Base-by-base conservation (phyloP, 805 yeast genomes). In the Teunomyces tritomae region DNA sequence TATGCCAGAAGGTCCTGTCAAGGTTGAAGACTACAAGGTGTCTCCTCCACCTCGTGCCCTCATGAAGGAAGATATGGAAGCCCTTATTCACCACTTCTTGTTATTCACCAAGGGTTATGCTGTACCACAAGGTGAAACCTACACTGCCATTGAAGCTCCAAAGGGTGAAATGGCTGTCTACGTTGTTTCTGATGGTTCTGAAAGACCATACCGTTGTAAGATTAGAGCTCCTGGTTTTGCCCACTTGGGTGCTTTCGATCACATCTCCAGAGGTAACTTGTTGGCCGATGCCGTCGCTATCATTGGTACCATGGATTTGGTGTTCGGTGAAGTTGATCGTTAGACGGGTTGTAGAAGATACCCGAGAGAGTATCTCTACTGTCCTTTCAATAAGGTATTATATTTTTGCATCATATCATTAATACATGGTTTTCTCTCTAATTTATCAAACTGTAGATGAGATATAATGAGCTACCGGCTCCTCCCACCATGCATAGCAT, bases 201-300 rank as follows among this genome's bases (percentile, higher is more conserved):
- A 89, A 74, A 81, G 94, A 69, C 96, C 96, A 30, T 89, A 89
- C 74, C 83, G 90, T 73, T 87, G 96, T 76, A 88, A 87, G 76
- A 88, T 89, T 61, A 84, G 96, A 73, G 90, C 95, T n/a, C 96
- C 96, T 42, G 96, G 96, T 39, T 89, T 89, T 65, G 90, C 96
- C 33, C 95, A 88, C 71, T 76, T 89, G 64, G 94, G 85, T 55
- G 96, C 94, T 8, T 87, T 89, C 59, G 96, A 89, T 69, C 90
- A 85, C 65, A 82, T 89, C 56, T 77, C 94, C 29, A 83, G 94
- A 68, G 92, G 94, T 60, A 87, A 87, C 68, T 84, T 85, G 72
- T 75, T 89, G 65, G 94, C 96, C 49, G 96, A 89, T 71, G 92
- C 94, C 24, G 96, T 89, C 48, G 96, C 96, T 46, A 89, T 89